Evolutionary conservation across 352 stramenopile genomes (phyloP), one percentile per base, ranked within the genome.

Genomic region (Phytopythium chamaehyphon): DNA sequence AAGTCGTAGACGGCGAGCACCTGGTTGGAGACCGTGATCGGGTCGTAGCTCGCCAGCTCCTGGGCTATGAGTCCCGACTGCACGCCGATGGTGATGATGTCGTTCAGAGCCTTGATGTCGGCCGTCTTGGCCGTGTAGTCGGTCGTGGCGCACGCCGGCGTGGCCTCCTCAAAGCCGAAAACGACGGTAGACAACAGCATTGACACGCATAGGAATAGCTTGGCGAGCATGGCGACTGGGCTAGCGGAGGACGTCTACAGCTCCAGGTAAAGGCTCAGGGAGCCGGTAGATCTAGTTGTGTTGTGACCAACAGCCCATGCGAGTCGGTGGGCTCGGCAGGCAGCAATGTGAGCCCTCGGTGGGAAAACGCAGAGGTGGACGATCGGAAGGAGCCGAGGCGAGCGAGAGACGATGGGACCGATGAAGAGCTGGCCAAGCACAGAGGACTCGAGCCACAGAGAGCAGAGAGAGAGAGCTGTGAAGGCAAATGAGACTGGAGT

Each of bases 21-120:
- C 43, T 79, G 62, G 58, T 83, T 53, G 10, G 48, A 18, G 26
- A 86, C 43, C 31, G 66, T 36, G 19, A 83, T 39, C 38, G 74
- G 74, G 54, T 86, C 74, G 37, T 53, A n/a, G 18, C 37, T 22
- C 3, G 9, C 23, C 19, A 72, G 26, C 26, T 49, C 24, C 10
- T 38, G 5, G 12, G 43, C 43, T 10, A 49, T 21, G 22, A 49
- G 23, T 4, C 43, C 43, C 2, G 72, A 53, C 50, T 76, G 69
- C 47, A 87, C 52, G 14, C 43, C 43, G 37, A 85, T 61, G 28
- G 39, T 61, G n/a, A 73, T 53, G 16, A 73, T 42, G 57, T 62
- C 63, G 62, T 79, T 77, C 55, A 87, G 61, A 21, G 66, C 54
- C 37, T 62, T 61, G 47, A 87, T 63, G 60, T 85, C 76, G 11